Evolutionary conservation across 345 rosid genomes (phyloP), one percentile per base, ranked within the genome.

Genomic region (Gynandropsis gynandra): DNA sequence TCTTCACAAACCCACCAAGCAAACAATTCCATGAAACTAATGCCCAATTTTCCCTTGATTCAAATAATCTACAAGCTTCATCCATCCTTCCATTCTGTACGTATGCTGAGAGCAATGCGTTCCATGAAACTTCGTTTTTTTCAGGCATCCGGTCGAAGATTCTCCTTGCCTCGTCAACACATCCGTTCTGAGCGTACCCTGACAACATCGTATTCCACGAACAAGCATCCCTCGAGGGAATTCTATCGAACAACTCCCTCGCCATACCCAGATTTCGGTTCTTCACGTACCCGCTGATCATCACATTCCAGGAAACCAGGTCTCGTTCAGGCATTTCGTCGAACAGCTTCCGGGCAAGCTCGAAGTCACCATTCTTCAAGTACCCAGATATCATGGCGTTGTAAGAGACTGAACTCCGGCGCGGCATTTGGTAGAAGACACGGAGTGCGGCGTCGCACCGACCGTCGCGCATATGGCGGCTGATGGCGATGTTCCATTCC

Each of bases 11-110:
- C 66, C 85, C 82, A 48, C 80, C 72, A 73, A 82, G 65, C 69
- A 82, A 69, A 41, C 82, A 75, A 34, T 82, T 82, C 89, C 89
- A 82, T 1, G 89, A 79, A 68, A 82, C 79, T 16, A 66, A 52
- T 52, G 67, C 72, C 89, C 80, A 76, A 43, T 66, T 62, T n/a
- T 32, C 40, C 52, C 69, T 82, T 0, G 73, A 70, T 48, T 49
- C 59, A 62, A 82, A 82, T 60, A 79, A 58, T 16, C 4, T 5
- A 45, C 71, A 61, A 10, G 89, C 89, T 29, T 82, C 77, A 37
- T 71, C 79, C 48, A 82, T 63, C 59, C 69, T 68, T 56, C 79
- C 74, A 52, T 82, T 82, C 63, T 76, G 89, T 51, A 79, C 89
- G 64, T 76, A 81, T 0, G 82, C 73, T 0, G 89, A 65, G 40